Evolutionary conservation across 2,329 filamentous ascomycete genomes (phyloP).

Genomic region (Diaporthe eres): DNA sequence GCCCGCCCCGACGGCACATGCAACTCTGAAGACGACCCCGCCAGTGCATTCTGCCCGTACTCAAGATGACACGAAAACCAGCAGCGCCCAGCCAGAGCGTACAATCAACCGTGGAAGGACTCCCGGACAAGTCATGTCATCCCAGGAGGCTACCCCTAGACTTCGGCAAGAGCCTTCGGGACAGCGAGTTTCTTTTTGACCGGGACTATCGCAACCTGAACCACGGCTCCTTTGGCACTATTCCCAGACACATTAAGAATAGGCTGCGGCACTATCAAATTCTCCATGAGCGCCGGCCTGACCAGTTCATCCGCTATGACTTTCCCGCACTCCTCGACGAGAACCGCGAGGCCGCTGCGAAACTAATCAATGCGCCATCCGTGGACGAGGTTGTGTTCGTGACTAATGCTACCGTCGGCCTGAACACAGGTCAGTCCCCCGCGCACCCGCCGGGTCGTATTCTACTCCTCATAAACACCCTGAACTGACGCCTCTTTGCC

Average conservation of each 20-base stretch:
- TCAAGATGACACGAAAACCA: constrained; percentile 6
- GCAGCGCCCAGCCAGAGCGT: neutral
- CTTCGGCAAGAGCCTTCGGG: constrained; percentile 57
- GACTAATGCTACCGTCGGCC: constrained; percentile 82
- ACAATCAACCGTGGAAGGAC: neutral
- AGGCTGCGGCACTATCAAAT: constrained; percentile 76
- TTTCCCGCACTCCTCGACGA: constrained; percentile 74
- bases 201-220: constrained; percentile 81
- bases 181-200: constrained; percentile 78
- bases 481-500: neutral
- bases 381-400: constrained; percentile 80
- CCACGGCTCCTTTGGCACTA: constrained; percentile 87
- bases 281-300: constrained; percentile 76
- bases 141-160: constrained; percentile 14
- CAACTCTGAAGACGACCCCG: constrained; percentile 13
- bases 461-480: too few relatives aligned
- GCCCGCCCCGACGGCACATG: too few relatives aligned
- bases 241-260: constrained; percentile 73
- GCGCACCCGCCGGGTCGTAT: neutral
- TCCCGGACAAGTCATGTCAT: neutral
- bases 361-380: constrained; percentile 73
- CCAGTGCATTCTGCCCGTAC: neutral
- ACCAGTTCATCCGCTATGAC: constrained; percentile 81
- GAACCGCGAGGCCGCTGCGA: constrained; percentile 74
- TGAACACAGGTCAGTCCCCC: constrained; percentile 69